Evolutionary conservation across 1,139 yeast genomes (phyloP).

Genomic region (Candida sanyaensis): DNA sequence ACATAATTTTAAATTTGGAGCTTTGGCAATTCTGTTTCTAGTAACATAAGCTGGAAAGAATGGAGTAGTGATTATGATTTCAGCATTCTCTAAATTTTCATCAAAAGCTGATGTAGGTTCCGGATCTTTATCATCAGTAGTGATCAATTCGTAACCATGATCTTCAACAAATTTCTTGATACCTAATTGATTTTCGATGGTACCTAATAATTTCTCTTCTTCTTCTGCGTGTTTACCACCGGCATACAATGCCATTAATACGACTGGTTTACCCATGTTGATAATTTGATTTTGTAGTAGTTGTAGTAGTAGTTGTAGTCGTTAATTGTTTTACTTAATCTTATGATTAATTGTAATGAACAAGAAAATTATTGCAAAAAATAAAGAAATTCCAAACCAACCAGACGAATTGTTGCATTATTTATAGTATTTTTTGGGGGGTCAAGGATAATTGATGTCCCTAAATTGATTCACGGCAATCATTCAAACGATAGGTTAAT

Average conservation of each 20-base stretch:
- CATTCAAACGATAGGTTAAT: no score
- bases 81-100: constrained; percentile 67
- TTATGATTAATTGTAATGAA: not conserved
- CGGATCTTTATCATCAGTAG: constrained; percentile 75
- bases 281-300: not conserved
- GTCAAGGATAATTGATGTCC: no score
- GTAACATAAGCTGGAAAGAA: constrained; percentile 82
- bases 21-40: constrained; percentile 63
- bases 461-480: no score
- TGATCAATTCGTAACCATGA: constrained; percentile 66
- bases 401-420: no score
- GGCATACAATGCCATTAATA: constrained; percentile 56
- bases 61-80: constrained; percentile 78
- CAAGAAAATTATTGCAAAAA: no score
- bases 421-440: no score
- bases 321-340: no score
- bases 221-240: constrained; percentile 61
- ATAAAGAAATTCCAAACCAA: no score
- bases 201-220: constrained; percentile 64
- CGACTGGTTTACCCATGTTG: constrained; percentile 30
- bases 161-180: constrained; percentile 63
- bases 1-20: constrained; percentile 71
- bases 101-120: constrained; percentile 56
- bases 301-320: not conserved
- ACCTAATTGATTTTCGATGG: constrained; percentile 77